Conservation (phyloP, 805 yeast genomes). For the Candida hungchunana region DNA sequence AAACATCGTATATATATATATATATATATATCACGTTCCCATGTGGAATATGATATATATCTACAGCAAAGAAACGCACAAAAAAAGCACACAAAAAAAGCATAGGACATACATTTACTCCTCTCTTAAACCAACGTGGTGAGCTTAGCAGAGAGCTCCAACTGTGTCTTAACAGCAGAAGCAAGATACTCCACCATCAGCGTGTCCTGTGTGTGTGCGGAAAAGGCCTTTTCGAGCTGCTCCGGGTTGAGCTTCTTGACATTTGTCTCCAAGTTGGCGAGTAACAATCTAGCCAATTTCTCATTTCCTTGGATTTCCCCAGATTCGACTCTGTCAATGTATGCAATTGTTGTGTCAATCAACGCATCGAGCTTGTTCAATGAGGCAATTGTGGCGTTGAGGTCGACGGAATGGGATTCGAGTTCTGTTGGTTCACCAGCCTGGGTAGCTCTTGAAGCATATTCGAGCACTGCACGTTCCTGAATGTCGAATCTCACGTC, state of each 20-base stretch:
- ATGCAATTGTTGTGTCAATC: slow-evolving; percentile 45
- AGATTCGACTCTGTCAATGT: slow-evolving; percentile 39
- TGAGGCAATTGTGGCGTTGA: slow-evolving; percentile 43
- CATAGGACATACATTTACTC: too few relatives aligned
- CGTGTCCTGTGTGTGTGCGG: slow-evolving; percentile 73
- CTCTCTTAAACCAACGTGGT: slow-evolving; percentile 51
- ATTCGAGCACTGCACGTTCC: slow-evolving; percentile 56
- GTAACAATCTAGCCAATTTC: slow-evolving; percentile 62
- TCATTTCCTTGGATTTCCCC: slow-evolving; percentile 46
- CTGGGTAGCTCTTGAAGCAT: slow-evolving; percentile 37
- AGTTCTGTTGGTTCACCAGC: slow-evolving; percentile 25
- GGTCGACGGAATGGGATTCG: slow-evolving; percentile 35
- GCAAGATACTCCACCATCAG: slow-evolving; percentile 79
- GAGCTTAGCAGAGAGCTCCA: slow-evolving; percentile 72
- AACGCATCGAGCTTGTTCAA: slow-evolving; percentile 42
- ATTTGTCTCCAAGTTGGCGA: slow-evolving; percentile 50
- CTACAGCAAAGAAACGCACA: too few relatives aligned
- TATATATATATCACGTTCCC: too few relatives aligned
- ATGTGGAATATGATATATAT: too few relatives aligned
- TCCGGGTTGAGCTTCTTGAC: slow-evolving; percentile 44
- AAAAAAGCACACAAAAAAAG: too few relatives aligned
- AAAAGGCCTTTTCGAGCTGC: slow-evolving; percentile 56
- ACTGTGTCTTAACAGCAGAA: slow-evolving; percentile 78
- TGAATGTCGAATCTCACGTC: slow-evolving; percentile 51
- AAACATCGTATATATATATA: too few relatives aligned